Evolutionary conservation across 1,139 yeast species (phyloP), one percentile per base, ranked within the genome.

Genomic region (Yamadazyma triangularis): DNA sequence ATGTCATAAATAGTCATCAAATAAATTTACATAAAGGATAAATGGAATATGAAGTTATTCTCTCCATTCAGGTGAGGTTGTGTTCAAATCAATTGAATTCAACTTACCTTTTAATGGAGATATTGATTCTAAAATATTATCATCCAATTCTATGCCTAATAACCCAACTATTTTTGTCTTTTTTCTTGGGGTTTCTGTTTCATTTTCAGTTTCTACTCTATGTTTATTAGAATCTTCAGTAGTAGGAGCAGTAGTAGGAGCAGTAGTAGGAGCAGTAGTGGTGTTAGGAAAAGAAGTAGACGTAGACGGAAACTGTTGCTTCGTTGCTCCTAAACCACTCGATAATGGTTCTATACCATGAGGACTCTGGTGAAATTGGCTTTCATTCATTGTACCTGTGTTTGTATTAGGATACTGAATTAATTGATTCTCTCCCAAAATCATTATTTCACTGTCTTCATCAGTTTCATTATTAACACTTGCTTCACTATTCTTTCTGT

Each of bases 391-490:
- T n/a, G n/a, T n/a, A n/a, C n/a, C n/a, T n/a, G n/a, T n/a, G n/a
- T n/a, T n/a, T n/a, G n/a, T n/a, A n/a, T n/a, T n/a, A n/a, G n/a
- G n/a, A n/a, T n/a, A n/a, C n/a, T n/a, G n/a, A n/a, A n/a, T n/a
- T n/a, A n/a, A n/a, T n/a, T n/a, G n/a, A n/a, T n/a, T n/a, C n/a
- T n/a, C n/a, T n/a, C n/a, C n/a, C n/a, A n/a, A n/a, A 15, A 58
- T 49, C n/a, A n/a, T n/a, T n/a, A n/a, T n/a, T n/a, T n/a, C n/a
- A 13, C 29, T 28, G 13, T 79, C 77, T 15, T 75, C 94, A n/a
- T n/a, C n/a, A n/a, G n/a, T n/a, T n/a, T n/a, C n/a, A n/a, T n/a
- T n/a, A n/a, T n/a, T n/a, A n/a, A n/a, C n/a, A n/a, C n/a, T n/a
- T n/a, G n/a, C n/a, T n/a, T n/a, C n/a, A n/a, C n/a, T n/a, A n/a